phyloP scores from a whole-genome alignment of 257 asterid genomes.

The Fraxinus anomala region DNA sequence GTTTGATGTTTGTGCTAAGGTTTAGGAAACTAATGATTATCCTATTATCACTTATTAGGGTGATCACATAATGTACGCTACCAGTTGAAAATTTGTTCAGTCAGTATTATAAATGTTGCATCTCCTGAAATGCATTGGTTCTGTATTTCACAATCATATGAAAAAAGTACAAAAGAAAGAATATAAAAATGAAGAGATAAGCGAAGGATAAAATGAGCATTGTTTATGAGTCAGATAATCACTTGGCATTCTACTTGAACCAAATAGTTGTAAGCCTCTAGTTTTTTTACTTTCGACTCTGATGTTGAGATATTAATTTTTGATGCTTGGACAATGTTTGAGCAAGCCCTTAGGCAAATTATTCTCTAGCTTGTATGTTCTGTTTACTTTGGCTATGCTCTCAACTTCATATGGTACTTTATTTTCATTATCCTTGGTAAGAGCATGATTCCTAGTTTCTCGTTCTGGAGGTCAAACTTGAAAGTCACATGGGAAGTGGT shows the following conservation, averaged over 20 bases:
- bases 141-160: conserved; percentile 10
- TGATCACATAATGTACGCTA: not conserved
- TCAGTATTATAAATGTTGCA: not conserved
- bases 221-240: not conserved
- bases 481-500: not conserved
- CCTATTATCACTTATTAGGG: not conserved
- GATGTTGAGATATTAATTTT: not conserved
- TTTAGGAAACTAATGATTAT: not conserved
- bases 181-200: not conserved
- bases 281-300: too few relatives aligned
- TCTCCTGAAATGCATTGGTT: not conserved
- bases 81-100: conserved; percentile 1
- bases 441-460: not conserved
- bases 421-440: not conserved
- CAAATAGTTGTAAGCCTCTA: not conserved
- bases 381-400: not conserved
- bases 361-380: not conserved
- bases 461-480: not conserved
- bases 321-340: not conserved
- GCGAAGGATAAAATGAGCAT: not conserved
- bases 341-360: not conserved
- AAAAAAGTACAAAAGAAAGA: not conserved
- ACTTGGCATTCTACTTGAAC: not conserved
- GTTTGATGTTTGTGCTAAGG: conserved; percentile 2
- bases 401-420: not conserved